These are phyloP conservation scores for Saccharomyces hybrid DNA, from an alignment of 1,139 yeast species.

Conservation along the genomic window DNA sequence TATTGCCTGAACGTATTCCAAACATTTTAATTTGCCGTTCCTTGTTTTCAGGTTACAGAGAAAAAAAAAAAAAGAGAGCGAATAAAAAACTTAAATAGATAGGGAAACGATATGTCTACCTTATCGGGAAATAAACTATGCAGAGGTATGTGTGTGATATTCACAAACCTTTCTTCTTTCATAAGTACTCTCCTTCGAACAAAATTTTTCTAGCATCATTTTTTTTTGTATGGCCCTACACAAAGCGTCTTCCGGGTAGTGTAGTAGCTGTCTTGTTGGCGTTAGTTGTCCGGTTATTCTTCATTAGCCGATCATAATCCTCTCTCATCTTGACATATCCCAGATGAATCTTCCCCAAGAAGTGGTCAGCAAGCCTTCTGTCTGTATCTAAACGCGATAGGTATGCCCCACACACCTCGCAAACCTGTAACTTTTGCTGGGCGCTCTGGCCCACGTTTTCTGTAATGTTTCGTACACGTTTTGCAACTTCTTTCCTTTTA, in stretches of 20 bases:
- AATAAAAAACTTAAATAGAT: not conserved
- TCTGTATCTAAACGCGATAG: conserved; percentile 83
- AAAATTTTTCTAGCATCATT: not conserved
- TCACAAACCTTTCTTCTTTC: not conserved
- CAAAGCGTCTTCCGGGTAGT: conserved; percentile 1
- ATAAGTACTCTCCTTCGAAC: not conserved
- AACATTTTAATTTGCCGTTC: not conserved
- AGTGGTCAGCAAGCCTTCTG: conserved; percentile 84
- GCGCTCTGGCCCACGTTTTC: conserved; percentile 81
- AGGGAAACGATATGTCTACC: not conserved
- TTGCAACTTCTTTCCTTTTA: conserved; percentile 44
- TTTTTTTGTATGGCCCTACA: not conserved
- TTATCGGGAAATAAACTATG: not conserved
- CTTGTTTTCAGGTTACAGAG: not conserved
- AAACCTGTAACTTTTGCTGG: conserved; percentile 85
- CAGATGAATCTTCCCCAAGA: conserved; percentile 78
- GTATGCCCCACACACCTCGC: conserved; percentile 88
- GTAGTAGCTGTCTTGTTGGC: not conserved
- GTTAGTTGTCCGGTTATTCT: not conserved
- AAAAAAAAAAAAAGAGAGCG: not conserved
- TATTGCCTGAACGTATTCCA: not conserved
- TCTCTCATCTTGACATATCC: conserved; percentile 73
- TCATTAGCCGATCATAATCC: conserved; percentile 30
- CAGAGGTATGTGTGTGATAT: not conserved
- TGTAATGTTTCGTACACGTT: conserved; percentile 50